Evolutionary conservation across 2,329 filamentous ascomycete species (phyloP).

Genomic region (Aspergillus costaricaensis): DNA sequence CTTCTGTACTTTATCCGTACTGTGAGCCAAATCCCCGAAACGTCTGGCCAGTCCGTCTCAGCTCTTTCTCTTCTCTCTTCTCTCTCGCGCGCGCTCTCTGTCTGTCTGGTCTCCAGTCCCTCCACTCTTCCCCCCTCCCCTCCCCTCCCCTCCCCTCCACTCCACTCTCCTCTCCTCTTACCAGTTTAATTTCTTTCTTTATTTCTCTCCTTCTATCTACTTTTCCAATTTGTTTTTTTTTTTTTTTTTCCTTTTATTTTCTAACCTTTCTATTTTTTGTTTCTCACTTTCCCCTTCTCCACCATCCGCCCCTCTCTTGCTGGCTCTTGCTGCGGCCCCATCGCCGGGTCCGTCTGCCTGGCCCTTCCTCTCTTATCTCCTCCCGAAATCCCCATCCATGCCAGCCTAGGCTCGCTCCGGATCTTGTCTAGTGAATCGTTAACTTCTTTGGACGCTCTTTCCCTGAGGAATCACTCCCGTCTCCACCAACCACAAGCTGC

Average conservation of each 20-base stretch:
- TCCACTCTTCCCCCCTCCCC: background rate
- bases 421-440: constrained; percentile 10
- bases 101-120: background rate
- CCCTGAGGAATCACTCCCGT: constrained; percentile 12
- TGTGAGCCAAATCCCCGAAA: constrained; percentile 5
- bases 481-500: constrained; percentile 19
- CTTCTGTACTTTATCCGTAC: no score
- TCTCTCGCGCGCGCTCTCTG: constrained; percentile 4
- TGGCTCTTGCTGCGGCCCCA: constrained; percentile 9
- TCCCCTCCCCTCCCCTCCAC: background rate
- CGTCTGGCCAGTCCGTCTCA: background rate
- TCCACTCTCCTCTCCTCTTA: background rate
- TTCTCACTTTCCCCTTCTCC: background rate
- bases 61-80: background rate
- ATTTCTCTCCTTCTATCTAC: background rate
- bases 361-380: constrained; percentile 13
- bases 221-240: background rate
- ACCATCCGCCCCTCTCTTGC: background rate
- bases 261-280: background rate
- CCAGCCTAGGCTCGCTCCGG: constrained; percentile 18
- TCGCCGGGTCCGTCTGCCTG: constrained; percentile 19
- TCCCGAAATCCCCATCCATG: background rate
- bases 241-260: background rate
- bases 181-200: background rate
- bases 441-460: constrained; percentile 11